Evolutionary conservation across 2,329 filamentous ascomycete species (phyloP).

Genomic region (Aureobasidium leucospermi): DNA sequence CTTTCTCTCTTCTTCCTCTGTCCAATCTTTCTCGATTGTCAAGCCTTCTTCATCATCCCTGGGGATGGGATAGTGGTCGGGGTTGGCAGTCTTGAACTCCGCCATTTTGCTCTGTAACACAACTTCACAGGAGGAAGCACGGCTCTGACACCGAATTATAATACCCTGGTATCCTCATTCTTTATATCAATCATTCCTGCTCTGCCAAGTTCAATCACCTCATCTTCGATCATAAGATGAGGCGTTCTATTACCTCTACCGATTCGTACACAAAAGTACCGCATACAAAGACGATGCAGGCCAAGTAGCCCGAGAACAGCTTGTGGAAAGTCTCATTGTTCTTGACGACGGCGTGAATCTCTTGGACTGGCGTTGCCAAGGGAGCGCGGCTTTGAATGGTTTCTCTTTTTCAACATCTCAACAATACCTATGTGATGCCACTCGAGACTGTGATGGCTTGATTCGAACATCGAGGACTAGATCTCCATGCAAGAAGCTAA

Average conservation of each 20-base stretch:
- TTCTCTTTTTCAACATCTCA: too few species aligned
- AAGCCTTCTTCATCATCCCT: constrained; percentile 2
- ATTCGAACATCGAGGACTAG: too few species aligned
- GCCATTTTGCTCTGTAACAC: neutral
- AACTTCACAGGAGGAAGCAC: too few species aligned
- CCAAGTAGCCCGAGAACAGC: neutral
- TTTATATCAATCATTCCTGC: neutral
- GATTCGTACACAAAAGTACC: neutral
- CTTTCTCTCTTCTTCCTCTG: constrained; percentile 23
- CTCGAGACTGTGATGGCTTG: too few species aligned
- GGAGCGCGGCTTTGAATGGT: neutral
- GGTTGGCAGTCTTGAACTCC: neutral
- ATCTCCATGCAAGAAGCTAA: too few species aligned
- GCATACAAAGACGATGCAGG: neutral
- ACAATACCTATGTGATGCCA: too few species aligned
- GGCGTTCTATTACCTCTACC: neutral
- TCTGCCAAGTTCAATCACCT: constrained; percentile 8
- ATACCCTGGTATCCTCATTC: neutral
- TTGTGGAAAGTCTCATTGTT: neutral
- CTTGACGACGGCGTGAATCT: neutral
- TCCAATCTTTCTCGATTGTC: constrained; percentile 19
- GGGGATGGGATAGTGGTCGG: neutral
- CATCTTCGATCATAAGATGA: neutral
- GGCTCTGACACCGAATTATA: too few species aligned
- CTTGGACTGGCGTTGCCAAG: constrained; percentile 4